Evolutionary conservation across 768 basidiomycete species (phyloP), one percentile per base, ranked within the genome.

Genomic region (Hericium rajendrae): DNA sequence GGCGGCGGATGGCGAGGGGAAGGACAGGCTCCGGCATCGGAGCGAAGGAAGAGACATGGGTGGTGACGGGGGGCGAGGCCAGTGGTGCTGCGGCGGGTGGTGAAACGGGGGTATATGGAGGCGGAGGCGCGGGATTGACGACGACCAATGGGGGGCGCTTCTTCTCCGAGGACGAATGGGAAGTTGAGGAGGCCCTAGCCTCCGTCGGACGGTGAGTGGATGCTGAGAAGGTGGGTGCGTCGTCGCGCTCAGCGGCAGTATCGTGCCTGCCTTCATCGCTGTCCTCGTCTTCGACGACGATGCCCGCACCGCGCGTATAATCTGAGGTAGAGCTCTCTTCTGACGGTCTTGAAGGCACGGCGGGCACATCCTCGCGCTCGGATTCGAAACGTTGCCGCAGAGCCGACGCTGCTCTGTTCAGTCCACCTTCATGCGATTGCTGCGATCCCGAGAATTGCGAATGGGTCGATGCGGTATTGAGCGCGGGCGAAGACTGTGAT

Each of bases 401-500:
- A 3, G 53, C 57, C 6, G 53, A 49, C 12, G 55, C 57, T 38
- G 57, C 48, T 1, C 56, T 56, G 18, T 50, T n/a, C 32, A 51
- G 51, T 24, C 50, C 54, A 40, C 16, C 13, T 11, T 59, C 56
- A 15, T 64, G 62, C 3, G 64, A 57, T 2, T 32, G 28, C 28
- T 32, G 28, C 8, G 65, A 56, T 1, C 56, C 50, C 22, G 64
- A 62, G 5, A 57, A 52, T 1, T 41, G 39, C 3, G 43, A 54
- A 8, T 62, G 22, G 6, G 50, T 41, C 1, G 39, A 43, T 9
- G 5, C 56, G 2, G 65, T 55, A 16, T 55, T 41, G 5, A 54
- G 51, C 0, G 56, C 62, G 38, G 65, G 65, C 0, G 68, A 68
- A 16, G 72, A 68, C 60, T 66, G 60, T 3, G 74, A 75, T 15